Evolutionary conservation across 148 eudicot species (phyloP).

Genomic region (Rhododendron molle): DNA sequence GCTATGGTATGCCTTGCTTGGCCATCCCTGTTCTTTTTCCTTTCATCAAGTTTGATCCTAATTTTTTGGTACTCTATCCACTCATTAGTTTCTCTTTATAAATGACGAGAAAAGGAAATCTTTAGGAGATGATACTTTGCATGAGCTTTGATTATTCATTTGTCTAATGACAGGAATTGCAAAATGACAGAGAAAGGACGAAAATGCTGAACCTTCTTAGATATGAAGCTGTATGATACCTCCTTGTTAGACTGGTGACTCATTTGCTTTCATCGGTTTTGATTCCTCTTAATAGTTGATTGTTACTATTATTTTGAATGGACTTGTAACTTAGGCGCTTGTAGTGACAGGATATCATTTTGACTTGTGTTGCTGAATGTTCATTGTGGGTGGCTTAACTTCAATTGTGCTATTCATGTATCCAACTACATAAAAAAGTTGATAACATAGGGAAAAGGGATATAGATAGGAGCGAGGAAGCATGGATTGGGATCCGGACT

Average conservation of each 20-base stretch:
- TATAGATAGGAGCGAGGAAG: not conserved
- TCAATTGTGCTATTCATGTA: not conserved
- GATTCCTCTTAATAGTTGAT: not conserved
- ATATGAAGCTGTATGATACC: conserved; percentile 82
- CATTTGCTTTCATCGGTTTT: not conserved
- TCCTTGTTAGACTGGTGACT: conserved; percentile 6
- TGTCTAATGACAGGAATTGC: conserved; percentile 55
- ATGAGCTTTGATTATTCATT: conserved; percentile 7
- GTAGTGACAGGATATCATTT: not conserved
- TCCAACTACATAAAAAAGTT: not conserved
- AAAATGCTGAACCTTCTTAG: conserved; percentile 63
- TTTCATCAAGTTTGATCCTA: conserved; percentile 5
- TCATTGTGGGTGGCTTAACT: not conserved
- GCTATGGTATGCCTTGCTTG: conserved; percentile 38
- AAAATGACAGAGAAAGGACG: conserved; percentile 64
- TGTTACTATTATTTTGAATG: not conserved
- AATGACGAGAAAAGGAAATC: not conserved
- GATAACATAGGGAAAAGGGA: not conserved
- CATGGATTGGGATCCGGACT: not conserved
- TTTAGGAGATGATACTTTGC: conserved; percentile 6
- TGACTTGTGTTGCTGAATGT: not conserved
- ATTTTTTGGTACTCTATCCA: conserved; percentile 4
- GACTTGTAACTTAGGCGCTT: not conserved
- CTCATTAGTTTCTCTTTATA: conserved; percentile 4
- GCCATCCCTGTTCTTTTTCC: not conserved